Conservation (phyloP, 768 basidiomycete genomes). For the Dioszegia crocea region DNA sequence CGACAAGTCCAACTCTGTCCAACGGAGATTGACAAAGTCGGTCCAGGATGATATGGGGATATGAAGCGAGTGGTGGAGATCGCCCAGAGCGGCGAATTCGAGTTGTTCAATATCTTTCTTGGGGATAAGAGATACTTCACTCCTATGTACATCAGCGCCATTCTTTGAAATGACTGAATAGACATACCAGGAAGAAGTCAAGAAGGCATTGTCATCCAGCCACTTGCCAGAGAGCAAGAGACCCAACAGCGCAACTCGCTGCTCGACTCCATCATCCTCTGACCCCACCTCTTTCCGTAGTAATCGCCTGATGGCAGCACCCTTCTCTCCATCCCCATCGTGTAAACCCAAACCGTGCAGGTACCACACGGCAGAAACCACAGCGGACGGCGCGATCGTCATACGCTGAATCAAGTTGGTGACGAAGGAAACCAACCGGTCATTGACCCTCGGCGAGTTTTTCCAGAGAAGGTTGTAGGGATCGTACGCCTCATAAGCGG, state of each 20-base stretch:
- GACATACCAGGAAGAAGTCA: slow-evolving; percentile 42
- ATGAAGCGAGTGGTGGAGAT: slow-evolving; percentile 32
- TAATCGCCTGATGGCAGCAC: slow-evolving; percentile 17
- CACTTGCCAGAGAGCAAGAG: slow-evolving; percentile 45
- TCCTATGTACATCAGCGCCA: slow-evolving; percentile 3
- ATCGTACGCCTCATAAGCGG: slow-evolving; percentile 18
- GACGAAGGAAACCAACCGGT: slow-evolving; percentile 22
- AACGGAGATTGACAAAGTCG: slow-evolving; percentile 28
- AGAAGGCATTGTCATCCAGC: slow-evolving; percentile 47
- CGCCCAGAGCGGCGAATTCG: slow-evolving; percentile 21
- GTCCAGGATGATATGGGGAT: slow-evolving; percentile 29
- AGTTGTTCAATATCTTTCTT: slow-evolving; percentile 21
- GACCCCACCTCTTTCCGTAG: neutral
- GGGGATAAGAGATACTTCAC: slow-evolving; percentile 31
- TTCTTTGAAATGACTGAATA: neutral
- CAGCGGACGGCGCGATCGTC: slow-evolving; percentile 20
- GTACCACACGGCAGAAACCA: slow-evolving; percentile 35
- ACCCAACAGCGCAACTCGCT: slow-evolving; percentile 34
- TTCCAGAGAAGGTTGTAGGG: slow-evolving; percentile 26
- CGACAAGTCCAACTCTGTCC: slow-evolving; percentile 2
- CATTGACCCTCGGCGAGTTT: slow-evolving; percentile 3
- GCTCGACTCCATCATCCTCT: slow-evolving; percentile 16
- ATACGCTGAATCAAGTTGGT: slow-evolving; percentile 28
- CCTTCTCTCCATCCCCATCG: slow-evolving; percentile 34
- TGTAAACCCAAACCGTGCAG: slow-evolving; percentile 37